phyloP scores from a whole-genome alignment of 164 flowering plant species.

The Nelumbo lutea region DNA sequence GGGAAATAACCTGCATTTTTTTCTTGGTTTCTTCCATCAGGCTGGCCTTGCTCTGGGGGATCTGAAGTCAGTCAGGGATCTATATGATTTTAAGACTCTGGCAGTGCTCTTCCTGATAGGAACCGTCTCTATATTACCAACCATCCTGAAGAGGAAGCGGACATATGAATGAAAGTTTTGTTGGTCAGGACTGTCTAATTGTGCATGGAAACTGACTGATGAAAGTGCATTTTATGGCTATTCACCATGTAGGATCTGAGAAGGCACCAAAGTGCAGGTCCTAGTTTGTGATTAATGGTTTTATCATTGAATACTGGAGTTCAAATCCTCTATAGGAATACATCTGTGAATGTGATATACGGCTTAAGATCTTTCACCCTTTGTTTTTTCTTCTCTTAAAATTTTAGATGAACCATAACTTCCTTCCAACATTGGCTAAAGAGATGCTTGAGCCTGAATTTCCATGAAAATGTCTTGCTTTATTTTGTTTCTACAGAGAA shows the following conservation, averaged over 20 bases:
- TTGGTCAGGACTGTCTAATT: not conserved
- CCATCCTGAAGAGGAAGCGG: slow-evolving; percentile 65
- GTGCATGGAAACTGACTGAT: not conserved
- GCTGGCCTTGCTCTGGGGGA: slow-evolving; percentile 96
- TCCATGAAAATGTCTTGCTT: too few species aligned
- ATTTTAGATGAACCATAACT: too few species aligned
- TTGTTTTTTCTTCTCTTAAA: too few species aligned
- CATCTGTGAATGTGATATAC: too few species aligned
- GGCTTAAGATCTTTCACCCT: too few species aligned
- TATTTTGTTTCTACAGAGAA: too few species aligned
- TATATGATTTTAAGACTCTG: slow-evolving; percentile 80
- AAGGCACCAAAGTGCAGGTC: not conserved
- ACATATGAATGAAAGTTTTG: slow-evolving; percentile 51
- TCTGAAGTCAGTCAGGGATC: slow-evolving; percentile 77
- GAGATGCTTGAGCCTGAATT: too few species aligned
- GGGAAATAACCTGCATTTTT: not conserved
- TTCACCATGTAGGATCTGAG: not conserved
- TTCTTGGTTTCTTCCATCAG: slow-evolving; percentile 28
- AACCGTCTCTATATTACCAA: slow-evolving; percentile 53
- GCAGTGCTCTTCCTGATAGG: slow-evolving; percentile 80
- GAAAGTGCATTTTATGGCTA: not conserved
- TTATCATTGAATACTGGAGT: too few species aligned
- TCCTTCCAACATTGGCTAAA: too few species aligned
- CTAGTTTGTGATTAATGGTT: not conserved
- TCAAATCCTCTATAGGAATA: too few species aligned